These are phyloP conservation scores for Boletus putidus DNA, from an alignment of 1,284 basidiomycete genomes.

Conservation along the genomic window DNA sequence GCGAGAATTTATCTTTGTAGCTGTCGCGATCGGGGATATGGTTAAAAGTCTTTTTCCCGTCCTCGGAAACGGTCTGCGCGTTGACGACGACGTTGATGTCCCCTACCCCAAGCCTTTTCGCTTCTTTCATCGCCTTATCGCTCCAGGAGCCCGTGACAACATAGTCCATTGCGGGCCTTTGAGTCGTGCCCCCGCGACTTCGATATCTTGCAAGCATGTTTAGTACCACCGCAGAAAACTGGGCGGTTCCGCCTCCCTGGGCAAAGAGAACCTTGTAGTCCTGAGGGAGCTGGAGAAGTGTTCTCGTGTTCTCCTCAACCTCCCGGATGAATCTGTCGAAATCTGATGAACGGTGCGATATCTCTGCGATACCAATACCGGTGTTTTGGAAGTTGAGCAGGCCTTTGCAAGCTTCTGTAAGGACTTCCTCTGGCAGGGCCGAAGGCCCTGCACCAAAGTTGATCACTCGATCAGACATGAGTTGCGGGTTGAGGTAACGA, in stretches of 20 bases:
- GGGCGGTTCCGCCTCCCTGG: conserved; percentile 87
- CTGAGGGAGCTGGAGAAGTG: conserved; percentile 75
- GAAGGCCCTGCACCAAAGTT: conserved; percentile 95
- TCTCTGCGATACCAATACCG: conserved; percentile 91
- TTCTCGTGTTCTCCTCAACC: conserved; percentile 70
- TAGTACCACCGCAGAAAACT: conserved; percentile 87
- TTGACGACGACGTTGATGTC: conserved; percentile 72
- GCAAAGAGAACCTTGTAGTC: conserved; percentile 89
- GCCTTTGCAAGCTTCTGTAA: conserved; percentile 75
- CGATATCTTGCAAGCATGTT: conserved; percentile 84
- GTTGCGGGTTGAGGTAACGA: neutral
- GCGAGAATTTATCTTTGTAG: conserved; percentile 80
- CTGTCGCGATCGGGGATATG: conserved; percentile 72
- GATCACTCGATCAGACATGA: conserved; percentile 51
- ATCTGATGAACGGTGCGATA: conserved; percentile 90
- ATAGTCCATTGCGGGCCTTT: conserved; percentile 76
- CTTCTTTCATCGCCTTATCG: conserved; percentile 83
- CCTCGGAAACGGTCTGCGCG: conserved; percentile 57
- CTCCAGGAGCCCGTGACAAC: conserved; percentile 92
- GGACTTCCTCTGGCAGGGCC: conserved; percentile 78
- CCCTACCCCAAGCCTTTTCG: conserved; percentile 59
- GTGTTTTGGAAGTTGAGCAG: conserved; percentile 85
- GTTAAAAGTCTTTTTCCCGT: conserved; percentile 70
- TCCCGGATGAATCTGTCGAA: conserved; percentile 72
- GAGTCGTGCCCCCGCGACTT: conserved; percentile 60